Evolutionary conservation across 805 yeast genomes (phyloP), one percentile per base, ranked within the genome.

Genomic region (Sugiyamaella smithiae): DNA sequence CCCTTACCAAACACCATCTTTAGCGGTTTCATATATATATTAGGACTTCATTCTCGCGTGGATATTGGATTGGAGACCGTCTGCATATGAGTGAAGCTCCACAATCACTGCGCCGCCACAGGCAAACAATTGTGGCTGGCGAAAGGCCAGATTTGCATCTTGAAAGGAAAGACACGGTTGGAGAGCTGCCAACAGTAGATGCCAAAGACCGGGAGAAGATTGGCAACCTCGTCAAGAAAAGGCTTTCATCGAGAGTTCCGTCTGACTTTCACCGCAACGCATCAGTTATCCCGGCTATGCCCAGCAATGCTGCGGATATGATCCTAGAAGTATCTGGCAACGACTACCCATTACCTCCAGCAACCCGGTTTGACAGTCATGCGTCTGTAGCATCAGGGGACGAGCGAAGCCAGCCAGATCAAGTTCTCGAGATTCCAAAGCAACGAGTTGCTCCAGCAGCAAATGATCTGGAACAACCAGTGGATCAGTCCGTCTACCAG

Each of bases 271-370:
- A 85, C 81, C 70, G 75, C 91, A 74, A 78, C 14, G 76, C 87
- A 46, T 85, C 85, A 23, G 83, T 82, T 58, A 72, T 75, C 4
- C 88, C 88, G 62, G 93, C 95, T 37, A 73, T 88, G 61, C 96
- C 96, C 5, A 91, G 84, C 62, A 82, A 81, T 54, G 78, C 81
- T 52, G 76, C 93, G 63, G 60, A 69, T n/a, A 59, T 63, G 14
- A 84, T 88, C 66, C 44, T 49, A 6, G 46, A 44, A 45, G 50
- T 45, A 5, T 23, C 48, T 28, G 28, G 47, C 14, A 17, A 25
- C 16, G 46, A 42, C 22, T 41, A 40, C 23, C 52, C 49, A 7
- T n/a, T 47, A 5, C 53, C 46, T 4, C 38, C 49, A 8, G 35
- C 26, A 24, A 19, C 36, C 8, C 23, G 36, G 31, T 31, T 6